Conservation (phyloP, 2,329 filamentous ascomycete genomes). For the Exophiala viscosa region DNA sequence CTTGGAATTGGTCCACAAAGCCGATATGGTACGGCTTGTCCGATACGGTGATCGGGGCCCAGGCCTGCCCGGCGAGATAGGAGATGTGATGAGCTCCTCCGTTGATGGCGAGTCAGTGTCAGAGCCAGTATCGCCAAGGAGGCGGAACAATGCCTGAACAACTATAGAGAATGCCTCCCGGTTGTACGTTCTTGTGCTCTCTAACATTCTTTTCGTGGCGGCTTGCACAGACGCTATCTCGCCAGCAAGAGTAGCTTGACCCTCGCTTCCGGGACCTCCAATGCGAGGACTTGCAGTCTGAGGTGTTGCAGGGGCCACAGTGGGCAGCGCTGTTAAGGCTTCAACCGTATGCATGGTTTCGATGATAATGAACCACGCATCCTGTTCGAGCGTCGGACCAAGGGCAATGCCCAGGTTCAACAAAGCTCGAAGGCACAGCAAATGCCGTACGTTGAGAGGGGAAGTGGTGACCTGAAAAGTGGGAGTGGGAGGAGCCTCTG, state of each 20-base stretch:
- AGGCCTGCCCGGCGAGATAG: conserved; percentile 42
- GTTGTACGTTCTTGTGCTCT: conserved; percentile 88
- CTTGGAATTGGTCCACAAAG: conserved; percentile 39
- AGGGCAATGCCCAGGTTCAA: conserved; percentile 94
- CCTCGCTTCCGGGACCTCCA: conserved; percentile 30
- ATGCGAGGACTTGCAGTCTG: conserved; percentile 26
- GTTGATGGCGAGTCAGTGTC: conserved; percentile 41
- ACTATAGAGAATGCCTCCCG: conserved; percentile 76
- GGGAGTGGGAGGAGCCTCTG: conserved; percentile 15
- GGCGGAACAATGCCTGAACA: conserved; percentile 19
- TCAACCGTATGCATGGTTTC: conserved; percentile 92
- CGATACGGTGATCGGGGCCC: conserved; percentile 35
- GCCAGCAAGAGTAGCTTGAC: conserved; percentile 62
- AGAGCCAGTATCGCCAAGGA: conserved; percentile 25
- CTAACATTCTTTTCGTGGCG: conserved; percentile 79
- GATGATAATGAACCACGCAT: conserved; percentile 80
- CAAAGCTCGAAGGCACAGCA: conserved; percentile 83
- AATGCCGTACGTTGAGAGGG: conserved; percentile 78
- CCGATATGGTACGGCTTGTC: conserved; percentile 40
- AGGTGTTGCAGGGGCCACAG: conserved; percentile 30
- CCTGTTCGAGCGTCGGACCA: conserved; percentile 76
- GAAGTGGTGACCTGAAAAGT: conserved; percentile 43
- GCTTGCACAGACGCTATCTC: conserved; percentile 88
- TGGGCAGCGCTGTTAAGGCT: conserved; percentile 64
- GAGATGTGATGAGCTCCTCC: conserved; percentile 4